These are phyloP conservation scores for Hsuehochloa calcarea DNA, from an alignment of 176 grass and related monocot species.

Conservation along the genomic window DNA sequence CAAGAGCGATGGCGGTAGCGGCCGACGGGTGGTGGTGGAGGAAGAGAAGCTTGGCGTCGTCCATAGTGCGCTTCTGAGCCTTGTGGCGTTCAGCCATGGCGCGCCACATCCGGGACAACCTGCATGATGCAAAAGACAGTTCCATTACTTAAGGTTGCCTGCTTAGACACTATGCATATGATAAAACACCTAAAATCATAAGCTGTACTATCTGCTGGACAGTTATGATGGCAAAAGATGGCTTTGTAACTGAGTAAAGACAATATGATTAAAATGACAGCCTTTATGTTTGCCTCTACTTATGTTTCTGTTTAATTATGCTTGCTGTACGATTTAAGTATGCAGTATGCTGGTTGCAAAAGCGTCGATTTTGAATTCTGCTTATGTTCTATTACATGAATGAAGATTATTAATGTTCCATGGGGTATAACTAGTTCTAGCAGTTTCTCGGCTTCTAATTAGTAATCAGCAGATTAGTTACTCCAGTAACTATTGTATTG, in stretches of 20 bases:
- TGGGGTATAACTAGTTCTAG: neutral
- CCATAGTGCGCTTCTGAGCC: slow-evolving; percentile 74
- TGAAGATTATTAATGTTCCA: neutral
- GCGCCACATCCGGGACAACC: slow-evolving; percentile 81
- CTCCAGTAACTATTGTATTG: neutral
- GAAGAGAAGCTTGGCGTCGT: slow-evolving; percentile 83
- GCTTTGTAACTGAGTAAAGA: slow-evolving; percentile 7
- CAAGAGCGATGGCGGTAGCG: slow-evolving; percentile 37
- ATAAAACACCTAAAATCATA: neutral
- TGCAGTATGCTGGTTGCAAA: slow-evolving; percentile 17
- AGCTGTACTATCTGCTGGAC: neutral
- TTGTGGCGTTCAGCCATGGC: slow-evolving; percentile 87
- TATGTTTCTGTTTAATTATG: slow-evolving; percentile 17
- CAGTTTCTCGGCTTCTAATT: neutral
- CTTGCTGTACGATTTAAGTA: neutral
- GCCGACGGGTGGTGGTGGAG: slow-evolving; percentile 33
- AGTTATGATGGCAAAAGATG: neutral
- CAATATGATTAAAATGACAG: slow-evolving; percentile 6
- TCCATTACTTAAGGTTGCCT: neutral
- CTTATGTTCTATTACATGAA: neutral
- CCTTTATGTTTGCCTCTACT: neutral
- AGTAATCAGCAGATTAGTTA: neutral
- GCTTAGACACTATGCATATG: neutral
- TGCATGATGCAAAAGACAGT: slow-evolving; percentile 19
- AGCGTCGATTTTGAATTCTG: neutral